A percentile compares a stretch with the other conserved stretches of the same genome.
These are phyloP conservation scores for Boechera stricta DNA, from an alignment of 345 rosid genomes.

Conservation along the genomic window DNA sequence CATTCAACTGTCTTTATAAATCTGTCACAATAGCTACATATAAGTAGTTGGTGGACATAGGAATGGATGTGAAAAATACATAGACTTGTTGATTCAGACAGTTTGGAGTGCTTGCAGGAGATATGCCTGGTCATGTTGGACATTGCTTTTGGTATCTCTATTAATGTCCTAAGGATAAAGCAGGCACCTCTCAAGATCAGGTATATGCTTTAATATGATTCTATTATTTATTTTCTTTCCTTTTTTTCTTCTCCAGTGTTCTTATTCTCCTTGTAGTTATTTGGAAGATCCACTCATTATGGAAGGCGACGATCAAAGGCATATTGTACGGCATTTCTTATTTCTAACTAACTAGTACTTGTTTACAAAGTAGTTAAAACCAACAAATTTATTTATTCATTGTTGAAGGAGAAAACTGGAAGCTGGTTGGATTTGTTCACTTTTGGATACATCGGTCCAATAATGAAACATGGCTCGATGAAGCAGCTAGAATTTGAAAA, in stretches of 20 bases:
- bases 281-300: slow-evolving; percentile 68
- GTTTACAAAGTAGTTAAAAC: slow-evolving; percentile 22
- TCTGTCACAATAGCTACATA: slow-evolving; percentile 1
- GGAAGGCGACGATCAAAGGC: slow-evolving; percentile 46
- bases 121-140: slow-evolving; percentile 62
- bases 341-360: neutral
- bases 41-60: slow-evolving; percentile 36
- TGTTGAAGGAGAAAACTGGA: slow-evolving; percentile 51
- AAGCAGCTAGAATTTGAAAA: slow-evolving; percentile 90
- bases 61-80: too few relatives aligned
- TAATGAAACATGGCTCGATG: slow-evolving; percentile 64
- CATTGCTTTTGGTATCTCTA: slow-evolving; percentile 61
- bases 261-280: slow-evolving; percentile 52
- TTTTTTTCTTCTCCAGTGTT: neutral
- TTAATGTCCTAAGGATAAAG: slow-evolving; percentile 60
- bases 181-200: slow-evolving; percentile 48
- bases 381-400: neutral
- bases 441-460: slow-evolving; percentile 63
- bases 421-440: slow-evolving; percentile 68
- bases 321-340: slow-evolving; percentile 43
- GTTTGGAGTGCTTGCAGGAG: slow-evolving; percentile 27
- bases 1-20: slow-evolving; percentile 30
- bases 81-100: too few relatives aligned
- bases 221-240: neutral
- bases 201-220: slow-evolving; percentile 46